Conservation (phyloP, 371 early-diverging fungal genomes). For the Circinella minor region DNA sequence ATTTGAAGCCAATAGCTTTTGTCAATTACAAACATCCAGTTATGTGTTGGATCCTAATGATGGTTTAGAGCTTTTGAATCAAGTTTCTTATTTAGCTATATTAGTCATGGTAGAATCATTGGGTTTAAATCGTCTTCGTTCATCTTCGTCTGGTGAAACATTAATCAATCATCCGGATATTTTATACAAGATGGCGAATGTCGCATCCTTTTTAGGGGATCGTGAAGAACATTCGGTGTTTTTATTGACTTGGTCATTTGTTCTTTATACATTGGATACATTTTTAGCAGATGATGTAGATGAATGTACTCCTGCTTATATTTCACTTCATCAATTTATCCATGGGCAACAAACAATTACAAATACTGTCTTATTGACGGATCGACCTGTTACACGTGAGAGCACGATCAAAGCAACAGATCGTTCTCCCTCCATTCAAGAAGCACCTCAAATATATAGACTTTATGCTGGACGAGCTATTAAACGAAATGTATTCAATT, state of each 20-base stretch:
- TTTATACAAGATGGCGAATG: slow-evolving; percentile 32
- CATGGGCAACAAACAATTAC: slow-evolving; percentile 11
- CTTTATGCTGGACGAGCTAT: slow-evolving; percentile 39
- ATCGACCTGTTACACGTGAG: slow-evolving; percentile 24
- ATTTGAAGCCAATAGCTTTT: slow-evolving; percentile 46
- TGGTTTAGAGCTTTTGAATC: slow-evolving; percentile 26
- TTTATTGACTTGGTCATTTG: slow-evolving; percentile 50
- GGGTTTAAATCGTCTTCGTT: slow-evolving; percentile 1
- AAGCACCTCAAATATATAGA: slow-evolving; percentile 26
- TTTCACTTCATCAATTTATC: slow-evolving; percentile 18
- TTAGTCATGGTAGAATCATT: slow-evolving; percentile 23
- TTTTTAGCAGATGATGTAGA: slow-evolving; percentile 10
- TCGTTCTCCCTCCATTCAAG: slow-evolving; percentile 24
- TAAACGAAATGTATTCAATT: slow-evolving; percentile 37
- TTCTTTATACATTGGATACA: slow-evolving; percentile 28
- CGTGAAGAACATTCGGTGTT: slow-evolving; percentile 31
- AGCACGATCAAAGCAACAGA: neutral
- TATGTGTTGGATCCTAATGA: slow-evolving; percentile 37
- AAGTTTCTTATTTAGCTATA: slow-evolving; percentile 28
- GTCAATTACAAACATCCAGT: slow-evolving; percentile 30
- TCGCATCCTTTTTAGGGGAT: slow-evolving; percentile 35
- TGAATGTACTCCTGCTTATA: slow-evolving; percentile 20
- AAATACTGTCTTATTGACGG: slow-evolving; percentile 16
- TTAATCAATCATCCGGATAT: neutral
- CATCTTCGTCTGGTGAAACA: neutral